Evolutionary conservation across 441 rosid genomes (phyloP).

Genomic region (Eugenia klotzschiana): DNA sequence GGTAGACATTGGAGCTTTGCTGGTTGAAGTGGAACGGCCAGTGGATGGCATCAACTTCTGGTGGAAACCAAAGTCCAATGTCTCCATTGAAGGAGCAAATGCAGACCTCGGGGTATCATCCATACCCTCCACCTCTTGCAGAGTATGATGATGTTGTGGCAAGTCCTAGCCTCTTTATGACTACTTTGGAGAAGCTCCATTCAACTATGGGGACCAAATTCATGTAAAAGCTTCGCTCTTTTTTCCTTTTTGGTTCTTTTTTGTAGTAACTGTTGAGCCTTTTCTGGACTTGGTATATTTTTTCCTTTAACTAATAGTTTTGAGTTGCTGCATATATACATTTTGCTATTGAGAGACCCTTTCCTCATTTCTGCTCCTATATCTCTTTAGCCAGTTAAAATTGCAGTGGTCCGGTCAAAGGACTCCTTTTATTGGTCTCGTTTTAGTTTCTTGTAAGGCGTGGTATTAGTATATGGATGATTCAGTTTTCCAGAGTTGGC

Average conservation of each 20-base stretch:
- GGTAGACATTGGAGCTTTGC: constrained; percentile 12
- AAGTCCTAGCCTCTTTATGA: constrained; percentile 43
- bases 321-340: background rate
- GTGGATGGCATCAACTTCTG: constrained; percentile 40
- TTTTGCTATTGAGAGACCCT: background rate
- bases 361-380: no score
- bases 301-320: background rate
- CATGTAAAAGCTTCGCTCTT: constrained; percentile 34
- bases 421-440: background rate
- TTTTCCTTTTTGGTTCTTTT: background rate
- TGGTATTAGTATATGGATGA: background rate
- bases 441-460: background rate
- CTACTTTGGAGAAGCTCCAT: constrained; percentile 71
- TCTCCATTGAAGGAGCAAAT: constrained; percentile 26
- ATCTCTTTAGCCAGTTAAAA: background rate
- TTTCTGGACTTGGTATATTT: background rate
- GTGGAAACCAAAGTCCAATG: constrained; percentile 41
- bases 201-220: constrained; percentile 72
- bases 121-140: constrained; percentile 47
- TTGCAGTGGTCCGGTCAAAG: background rate
- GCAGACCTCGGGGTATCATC: constrained; percentile 12
- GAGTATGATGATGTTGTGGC: constrained; percentile 57
- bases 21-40: constrained; percentile 14
- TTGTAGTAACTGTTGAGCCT: background rate
- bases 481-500: background rate